Evolutionary conservation across 352 stramenopile species (phyloP).

Genomic region (Plasmopara halstedii): DNA sequence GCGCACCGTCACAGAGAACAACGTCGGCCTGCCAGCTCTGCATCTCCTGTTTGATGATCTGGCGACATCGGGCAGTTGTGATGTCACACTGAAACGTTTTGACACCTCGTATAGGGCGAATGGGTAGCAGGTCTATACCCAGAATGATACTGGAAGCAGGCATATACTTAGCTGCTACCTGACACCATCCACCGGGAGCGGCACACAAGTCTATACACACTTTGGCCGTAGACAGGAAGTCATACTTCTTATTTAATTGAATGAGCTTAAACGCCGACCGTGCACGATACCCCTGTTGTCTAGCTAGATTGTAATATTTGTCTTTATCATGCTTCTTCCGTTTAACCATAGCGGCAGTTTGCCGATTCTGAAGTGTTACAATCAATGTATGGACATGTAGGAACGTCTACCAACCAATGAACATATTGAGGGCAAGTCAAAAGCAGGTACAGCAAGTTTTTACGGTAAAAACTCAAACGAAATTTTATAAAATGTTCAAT

Average conservation of each 20-base stretch:
- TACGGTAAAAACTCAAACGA: no score
- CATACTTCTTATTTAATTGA: slow-evolving; percentile 99
- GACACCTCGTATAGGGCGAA: slow-evolving; percentile 94
- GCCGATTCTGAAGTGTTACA: slow-evolving; percentile 25
- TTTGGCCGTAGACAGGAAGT: slow-evolving; percentile 94
- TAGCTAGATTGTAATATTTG: slow-evolving; percentile 99
- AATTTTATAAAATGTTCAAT: not conserved
- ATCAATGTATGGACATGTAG: no score
- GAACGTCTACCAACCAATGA: slow-evolving; percentile 22
- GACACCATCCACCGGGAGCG: slow-evolving; percentile 97
- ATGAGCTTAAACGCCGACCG: slow-evolving; percentile 99
- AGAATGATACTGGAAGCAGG: slow-evolving; percentile 94
- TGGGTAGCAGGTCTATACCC: slow-evolving; percentile 98
- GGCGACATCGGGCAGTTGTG: slow-evolving; percentile 83
- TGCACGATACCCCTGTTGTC: slow-evolving; percentile 97
- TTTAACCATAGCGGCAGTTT: slow-evolving; percentile 76
- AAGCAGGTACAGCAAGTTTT: no score
- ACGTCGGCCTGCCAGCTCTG: slow-evolving; percentile 93
- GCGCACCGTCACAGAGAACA: slow-evolving; percentile 98
- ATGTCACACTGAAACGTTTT: slow-evolving; percentile 98
- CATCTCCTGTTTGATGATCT: slow-evolving; percentile 91
- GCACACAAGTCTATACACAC: slow-evolving; percentile 99
- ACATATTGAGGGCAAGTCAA: slow-evolving; percentile 26
- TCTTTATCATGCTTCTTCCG: slow-evolving; percentile 99
- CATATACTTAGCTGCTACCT: slow-evolving; percentile 89